These are phyloP conservation scores for Eucalyptus marginata DNA, from an alignment of 345 rosid species.

Conservation along the genomic window DNA sequence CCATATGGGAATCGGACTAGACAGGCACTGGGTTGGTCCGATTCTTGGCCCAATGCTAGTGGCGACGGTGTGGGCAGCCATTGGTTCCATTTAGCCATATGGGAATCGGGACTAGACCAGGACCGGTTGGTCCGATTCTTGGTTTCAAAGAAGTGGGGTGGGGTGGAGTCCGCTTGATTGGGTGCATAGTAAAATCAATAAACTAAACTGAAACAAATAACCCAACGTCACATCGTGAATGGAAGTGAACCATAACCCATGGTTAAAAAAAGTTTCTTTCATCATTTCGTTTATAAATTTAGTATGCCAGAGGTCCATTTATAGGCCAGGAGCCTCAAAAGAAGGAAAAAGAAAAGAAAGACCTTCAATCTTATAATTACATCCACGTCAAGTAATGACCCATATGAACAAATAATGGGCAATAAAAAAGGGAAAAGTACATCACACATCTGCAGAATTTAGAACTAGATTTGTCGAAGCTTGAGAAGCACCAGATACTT, in stretches of 20 bases:
- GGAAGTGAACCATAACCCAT: not conserved
- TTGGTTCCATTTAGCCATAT: no score
- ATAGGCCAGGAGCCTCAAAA: not conserved
- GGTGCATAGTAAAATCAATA: not conserved
- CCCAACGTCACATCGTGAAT: not conserved
- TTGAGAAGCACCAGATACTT: not conserved
- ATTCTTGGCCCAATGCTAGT: no score
- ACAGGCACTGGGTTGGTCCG: fast-evolving
- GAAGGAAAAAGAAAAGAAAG: not conserved
- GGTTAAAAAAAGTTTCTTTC: not conserved
- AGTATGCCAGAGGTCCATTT: not conserved
- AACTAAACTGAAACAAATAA: not conserved
- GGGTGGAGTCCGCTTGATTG: no score
- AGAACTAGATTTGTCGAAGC: not conserved
- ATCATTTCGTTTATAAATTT: not conserved
- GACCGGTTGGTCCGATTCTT: no score
- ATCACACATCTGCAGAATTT: not conserved
- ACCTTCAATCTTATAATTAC: not conserved
- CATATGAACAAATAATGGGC: not conserved
- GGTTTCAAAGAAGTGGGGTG: no score
- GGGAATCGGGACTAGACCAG: no score
- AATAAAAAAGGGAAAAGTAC: not conserved
- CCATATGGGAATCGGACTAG: not conserved
- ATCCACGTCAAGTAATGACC: not conserved
- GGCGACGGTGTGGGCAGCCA: no score